Base-by-base conservation (phyloP, 345 rosid genomes). In the Triadica sebifera region DNA sequence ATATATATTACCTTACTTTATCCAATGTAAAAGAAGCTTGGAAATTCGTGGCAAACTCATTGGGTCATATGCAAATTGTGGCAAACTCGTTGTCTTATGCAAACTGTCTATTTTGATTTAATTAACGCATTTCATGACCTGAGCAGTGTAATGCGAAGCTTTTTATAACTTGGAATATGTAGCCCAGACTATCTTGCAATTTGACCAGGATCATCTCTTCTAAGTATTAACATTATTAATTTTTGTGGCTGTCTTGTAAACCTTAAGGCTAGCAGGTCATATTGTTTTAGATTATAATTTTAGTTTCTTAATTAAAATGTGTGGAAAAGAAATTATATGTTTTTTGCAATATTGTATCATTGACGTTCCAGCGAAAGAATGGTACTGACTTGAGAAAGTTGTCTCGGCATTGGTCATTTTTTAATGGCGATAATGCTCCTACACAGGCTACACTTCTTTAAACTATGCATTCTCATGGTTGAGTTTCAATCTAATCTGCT, bases 91-190 rank as follows among this genome's bases (percentile, higher is more conserved):
- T 55, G 37, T 60, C 41, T 29, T 8, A 57, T 8, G 17, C 6
- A 12, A 11, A 7, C 57, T 45, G 50, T 29, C 5, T 59, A 8
- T 41, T 2, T 13, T 49, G 55, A 17, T 72, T 72, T 47, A n/a
- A 5, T 58, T 60, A 10, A 19, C n/a, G 29, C 55, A 34, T 47
- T 12, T n/a, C 15, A 25, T 50, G 50, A 20, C n/a, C 17, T 39
- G 52, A 45, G 46, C 49, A n/a, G 12, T 63, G 15, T 10, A 22
- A 1, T 47, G 29, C 37, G 22, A 19, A 25, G 50, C 37, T 39
- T 49, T 22, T 56, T 57, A 70, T 39, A 70, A 39, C 10, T 68
- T 68, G 60, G 59, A 68, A 51, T n/a, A 11, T 66, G 37, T 13
- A 41, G 53, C 52, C 53, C 10, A n/a, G 52, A 50, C 50, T 20